phyloP scores from a whole-genome alignment of 805 yeast genomes.

The Wickerhamiella bombiphila region DNA sequence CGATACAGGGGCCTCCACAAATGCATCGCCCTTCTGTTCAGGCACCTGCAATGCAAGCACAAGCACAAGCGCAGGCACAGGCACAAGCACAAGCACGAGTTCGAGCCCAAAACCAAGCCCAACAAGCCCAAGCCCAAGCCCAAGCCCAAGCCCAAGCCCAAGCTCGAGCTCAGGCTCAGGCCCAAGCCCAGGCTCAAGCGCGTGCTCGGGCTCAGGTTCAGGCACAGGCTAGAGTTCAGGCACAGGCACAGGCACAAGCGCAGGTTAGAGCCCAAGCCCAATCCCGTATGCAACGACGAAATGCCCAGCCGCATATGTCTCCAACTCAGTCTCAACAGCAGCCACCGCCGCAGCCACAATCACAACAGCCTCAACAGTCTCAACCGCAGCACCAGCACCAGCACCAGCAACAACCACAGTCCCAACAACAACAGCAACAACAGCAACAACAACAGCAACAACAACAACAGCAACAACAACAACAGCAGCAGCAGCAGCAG shows the following conservation, averaged over 20 bases:
- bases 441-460: constrained; percentile 6
- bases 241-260: constrained; percentile 13
- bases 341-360: constrained; percentile 15
- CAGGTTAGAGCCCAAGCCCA: constrained; percentile 12
- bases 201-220: constrained; percentile 11
- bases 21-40: no score
- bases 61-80: not conserved
- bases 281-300: constrained; percentile 7
- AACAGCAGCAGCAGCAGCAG: constrained; percentile 2
- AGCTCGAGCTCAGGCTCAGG: constrained; percentile 6
- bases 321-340: constrained; percentile 38
- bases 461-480: constrained; percentile 5
- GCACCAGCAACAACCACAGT: constrained; percentile 6
- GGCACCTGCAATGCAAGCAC: no score
- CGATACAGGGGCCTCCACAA: no score
- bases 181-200: constrained; percentile 20
- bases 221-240: constrained; percentile 8
- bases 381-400: constrained; percentile 4
- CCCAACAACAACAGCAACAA: constrained; percentile 5
- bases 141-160: constrained; percentile 2
- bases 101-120: not conserved
- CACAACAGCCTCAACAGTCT: constrained; percentile 25
- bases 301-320: constrained; percentile 8
- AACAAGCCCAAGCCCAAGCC: not conserved
- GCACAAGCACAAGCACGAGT: not conserved